Evolutionary conservation across 305 asterid genomes (phyloP), one percentile per base, ranked within the genome.

Genomic region (Fraxinus ornus): DNA sequence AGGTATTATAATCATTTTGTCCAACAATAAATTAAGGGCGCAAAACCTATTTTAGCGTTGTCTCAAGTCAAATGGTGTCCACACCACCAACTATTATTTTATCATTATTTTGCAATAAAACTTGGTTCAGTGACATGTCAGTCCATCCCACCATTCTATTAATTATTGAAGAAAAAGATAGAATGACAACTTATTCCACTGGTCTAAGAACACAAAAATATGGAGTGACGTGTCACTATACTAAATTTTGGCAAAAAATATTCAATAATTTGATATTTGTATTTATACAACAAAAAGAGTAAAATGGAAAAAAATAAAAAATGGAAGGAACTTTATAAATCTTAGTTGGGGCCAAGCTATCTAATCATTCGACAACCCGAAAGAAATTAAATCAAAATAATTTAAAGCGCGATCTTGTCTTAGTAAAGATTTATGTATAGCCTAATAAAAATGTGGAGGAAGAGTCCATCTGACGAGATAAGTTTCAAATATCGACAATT

Each of bases 111-210:
- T 33, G 76, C 24, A 9, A 72, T 35, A 72, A 72, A 33, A 30
- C 44, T 30, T 72, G 44, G 28, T 17, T 72, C 33, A 72, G 76
- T 72, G 76, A 72, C 76, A 72, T 72, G 47, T n/a, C 64, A 55
- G 64, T 30, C 33, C 33, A 30, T 32, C 49, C 76, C 76, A 72
- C 49, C 76, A 72, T 72, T 72, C 76, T n/a, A 33, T 57, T 57
- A 57, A 57, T 71, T 33, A 44, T 33, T 17, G 47, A 33, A 71
- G 47, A 33, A 71, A 71, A 71, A 71, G 26, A 71, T 30, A 32
- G 24, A 71, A 6, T 71, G 22, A 70, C 44, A 17, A 71, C 47
- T 30, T 28, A 64, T 24, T 64, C 30, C 26, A 64, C 26, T 64
- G 35, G 7, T 71, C 47, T 32, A 5, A 57, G 26, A 35, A 33